Conservation (phyloP, 495 filamentous ascomycete species). For the Neurospora sp. region DNA sequence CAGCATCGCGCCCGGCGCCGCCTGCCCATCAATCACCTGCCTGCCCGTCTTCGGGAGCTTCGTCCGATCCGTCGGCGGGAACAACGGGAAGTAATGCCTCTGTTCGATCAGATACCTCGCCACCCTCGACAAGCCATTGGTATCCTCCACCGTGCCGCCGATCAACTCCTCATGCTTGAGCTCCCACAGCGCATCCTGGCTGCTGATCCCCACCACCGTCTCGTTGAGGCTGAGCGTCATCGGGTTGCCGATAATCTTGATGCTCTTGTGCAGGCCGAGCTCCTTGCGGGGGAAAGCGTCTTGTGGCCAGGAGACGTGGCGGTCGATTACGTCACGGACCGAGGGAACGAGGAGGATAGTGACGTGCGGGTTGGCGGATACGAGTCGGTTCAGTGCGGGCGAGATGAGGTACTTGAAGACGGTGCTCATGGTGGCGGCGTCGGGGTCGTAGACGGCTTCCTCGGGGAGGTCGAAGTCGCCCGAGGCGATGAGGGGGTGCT, state of each 20-base stretch:
- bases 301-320: constrained; percentile 86
- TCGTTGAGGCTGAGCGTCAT: constrained; percentile 83
- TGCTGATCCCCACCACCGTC: constrained; percentile 64
- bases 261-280: constrained; percentile 63
- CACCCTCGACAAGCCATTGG: constrained; percentile 54
- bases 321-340: constrained; percentile 72
- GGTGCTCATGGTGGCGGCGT: constrained; percentile 67
- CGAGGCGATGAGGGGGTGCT: constrained; percentile 78
- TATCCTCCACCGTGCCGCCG: constrained; percentile 38
- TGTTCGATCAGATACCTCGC: constrained; percentile 74
- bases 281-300: constrained; percentile 63
- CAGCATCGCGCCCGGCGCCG: constrained; percentile 59
- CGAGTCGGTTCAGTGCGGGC: constrained; percentile 54
- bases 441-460: constrained; percentile 54
- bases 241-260: constrained; percentile 72
- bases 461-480: constrained; percentile 88
- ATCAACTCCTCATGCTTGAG: constrained; percentile 67
- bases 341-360: constrained; percentile 77
- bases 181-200: constrained; percentile 74
- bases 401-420: constrained; percentile 76
- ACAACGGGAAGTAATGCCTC: constrained; percentile 81
- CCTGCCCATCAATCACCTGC: constrained; percentile 26
- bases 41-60: constrained; percentile 53
- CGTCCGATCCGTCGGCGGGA: constrained; percentile 61
- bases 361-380: constrained; percentile 57